These are phyloP conservation scores for Mortierella sp. DNA, from an alignment of 371 early-diverging fungal species.

Conservation along the genomic window DNA sequence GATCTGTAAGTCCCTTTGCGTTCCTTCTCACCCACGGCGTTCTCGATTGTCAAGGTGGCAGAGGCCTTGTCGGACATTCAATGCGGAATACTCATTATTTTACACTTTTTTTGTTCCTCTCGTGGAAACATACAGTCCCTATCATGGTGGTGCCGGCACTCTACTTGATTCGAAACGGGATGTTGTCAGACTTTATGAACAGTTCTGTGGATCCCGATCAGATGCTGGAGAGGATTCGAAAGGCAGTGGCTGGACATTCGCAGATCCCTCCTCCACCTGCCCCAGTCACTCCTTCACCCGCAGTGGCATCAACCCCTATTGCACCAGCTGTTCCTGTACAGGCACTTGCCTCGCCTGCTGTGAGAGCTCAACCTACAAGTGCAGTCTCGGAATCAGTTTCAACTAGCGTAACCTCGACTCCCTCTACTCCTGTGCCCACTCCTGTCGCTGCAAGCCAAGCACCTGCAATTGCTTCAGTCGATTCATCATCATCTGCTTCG, in stretches of 20 bases:
- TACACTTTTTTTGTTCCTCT: neutral
- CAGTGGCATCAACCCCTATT: neutral
- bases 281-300: neutral
- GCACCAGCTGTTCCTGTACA: neutral
- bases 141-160: constrained; percentile 49
- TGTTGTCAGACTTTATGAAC: constrained; percentile 52
- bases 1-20: constrained; percentile 37
- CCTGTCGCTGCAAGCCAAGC: neutral
- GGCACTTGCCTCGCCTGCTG: neutral
- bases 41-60: neutral
- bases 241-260: constrained; percentile 36
- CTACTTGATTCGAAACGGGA: constrained; percentile 49
- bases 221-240: constrained; percentile 48
- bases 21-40: neutral
- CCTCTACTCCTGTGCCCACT: neutral
- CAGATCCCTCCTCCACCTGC: constrained; percentile 40
- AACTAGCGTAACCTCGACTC: neutral
- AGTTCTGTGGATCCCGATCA: constrained; percentile 29
- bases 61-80: neutral
- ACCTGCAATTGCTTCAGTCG: neutral
- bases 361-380: neutral
- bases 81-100: neutral
- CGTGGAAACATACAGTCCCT: constrained; percentile 26
- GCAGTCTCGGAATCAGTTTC: neutral
- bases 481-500: neutral